Evolutionary conservation across 305 asterid genomes (phyloP).

Genomic region (Solanum hybrid): DNA sequence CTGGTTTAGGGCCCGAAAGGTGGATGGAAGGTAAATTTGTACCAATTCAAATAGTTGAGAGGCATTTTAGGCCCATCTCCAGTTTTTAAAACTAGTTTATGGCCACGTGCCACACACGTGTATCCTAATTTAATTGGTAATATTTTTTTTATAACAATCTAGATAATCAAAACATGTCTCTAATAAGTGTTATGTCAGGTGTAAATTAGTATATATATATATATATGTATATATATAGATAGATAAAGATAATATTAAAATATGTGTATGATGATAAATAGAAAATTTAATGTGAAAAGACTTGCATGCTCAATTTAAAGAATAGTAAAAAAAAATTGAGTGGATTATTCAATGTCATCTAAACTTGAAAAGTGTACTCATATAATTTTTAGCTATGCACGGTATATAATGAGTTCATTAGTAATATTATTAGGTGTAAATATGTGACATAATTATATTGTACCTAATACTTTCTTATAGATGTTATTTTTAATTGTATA

Average conservation of each 20-base stretch:
- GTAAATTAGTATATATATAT: background rate
- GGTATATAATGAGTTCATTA: background rate
- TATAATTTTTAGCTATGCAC: background rate
- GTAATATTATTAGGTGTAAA: background rate
- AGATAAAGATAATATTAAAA: no score
- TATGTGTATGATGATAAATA: no score
- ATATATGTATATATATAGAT: no score
- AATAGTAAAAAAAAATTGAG: background rate
- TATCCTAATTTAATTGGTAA: no score
- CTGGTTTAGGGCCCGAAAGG: no score
- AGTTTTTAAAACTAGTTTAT: no score
- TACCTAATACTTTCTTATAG: background rate
- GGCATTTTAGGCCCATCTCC: no score
- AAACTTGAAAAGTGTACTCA: background rate
- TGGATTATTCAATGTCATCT: background rate
- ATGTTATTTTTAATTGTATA: background rate
- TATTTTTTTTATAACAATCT: background rate
- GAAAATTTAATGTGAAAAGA: background rate
- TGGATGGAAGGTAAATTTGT: no score
- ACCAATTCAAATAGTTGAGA: no score
- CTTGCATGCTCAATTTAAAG: background rate
- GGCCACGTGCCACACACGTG: no score
- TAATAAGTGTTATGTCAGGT: background rate
- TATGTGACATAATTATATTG: background rate
- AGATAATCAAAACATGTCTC: background rate